phyloP scores from a whole-genome alignment of 2,329 filamentous ascomycete species.

The Pseudocercospora fuligena region DNA sequence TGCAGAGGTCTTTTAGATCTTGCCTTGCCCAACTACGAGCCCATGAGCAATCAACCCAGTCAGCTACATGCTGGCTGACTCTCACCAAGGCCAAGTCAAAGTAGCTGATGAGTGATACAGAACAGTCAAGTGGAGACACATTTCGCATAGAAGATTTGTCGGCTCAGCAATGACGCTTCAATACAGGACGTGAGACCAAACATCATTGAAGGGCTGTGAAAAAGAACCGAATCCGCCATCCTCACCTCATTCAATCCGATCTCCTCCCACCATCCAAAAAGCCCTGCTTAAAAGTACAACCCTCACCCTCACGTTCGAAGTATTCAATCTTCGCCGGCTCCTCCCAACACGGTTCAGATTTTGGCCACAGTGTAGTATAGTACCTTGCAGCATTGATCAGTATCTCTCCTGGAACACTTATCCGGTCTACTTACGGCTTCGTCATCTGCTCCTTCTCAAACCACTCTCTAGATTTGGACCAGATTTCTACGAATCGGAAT shows the following conservation, averaged over 20 bases:
- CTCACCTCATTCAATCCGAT: background rate
- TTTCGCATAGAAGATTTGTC: background rate
- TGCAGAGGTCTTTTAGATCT: background rate
- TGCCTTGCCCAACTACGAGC: background rate
- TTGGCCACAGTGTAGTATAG: slow-evolving; percentile 5
- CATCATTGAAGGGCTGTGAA: background rate
- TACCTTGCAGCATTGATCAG: background rate
- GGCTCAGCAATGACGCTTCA: background rate
- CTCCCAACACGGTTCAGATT: slow-evolving; percentile 24
- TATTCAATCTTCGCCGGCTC: slow-evolving; percentile 27
- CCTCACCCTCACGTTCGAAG: slow-evolving; percentile 27
- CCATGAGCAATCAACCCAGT: background rate
- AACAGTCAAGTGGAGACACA: background rate
- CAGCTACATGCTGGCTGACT: background rate
- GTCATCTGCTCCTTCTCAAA: slow-evolving; percentile 31
- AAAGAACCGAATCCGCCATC: background rate
- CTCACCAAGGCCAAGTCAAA: background rate
- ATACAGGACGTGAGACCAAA: no score
- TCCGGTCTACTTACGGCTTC: slow-evolving; percentile 28
- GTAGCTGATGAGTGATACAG: background rate
- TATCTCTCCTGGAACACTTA: no score
- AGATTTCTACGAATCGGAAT: slow-evolving; percentile 32
- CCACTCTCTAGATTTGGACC: slow-evolving; percentile 26
- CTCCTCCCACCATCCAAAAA: slow-evolving; percentile 25
- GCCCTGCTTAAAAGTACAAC: slow-evolving; percentile 20